Evolutionary conservation across 768 basidiomycete genomes (phyloP).

Genomic region (Auricularia sp.): DNA sequence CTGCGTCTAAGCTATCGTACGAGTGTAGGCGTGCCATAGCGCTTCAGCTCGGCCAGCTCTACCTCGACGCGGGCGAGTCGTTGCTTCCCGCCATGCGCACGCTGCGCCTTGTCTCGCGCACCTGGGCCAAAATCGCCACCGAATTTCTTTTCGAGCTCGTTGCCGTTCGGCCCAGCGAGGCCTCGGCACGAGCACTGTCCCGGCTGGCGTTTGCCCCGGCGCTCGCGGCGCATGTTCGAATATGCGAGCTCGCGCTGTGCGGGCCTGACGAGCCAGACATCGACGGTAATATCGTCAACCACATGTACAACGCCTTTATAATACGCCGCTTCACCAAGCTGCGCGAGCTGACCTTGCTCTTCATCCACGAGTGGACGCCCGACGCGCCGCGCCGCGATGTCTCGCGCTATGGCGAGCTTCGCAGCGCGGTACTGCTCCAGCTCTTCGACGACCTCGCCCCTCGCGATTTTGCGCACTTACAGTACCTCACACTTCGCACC

Average conservation of each 20-base stretch:
- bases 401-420: not conserved
- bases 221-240: not conserved
- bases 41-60: not conserved
- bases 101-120: not conserved
- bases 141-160: not conserved
- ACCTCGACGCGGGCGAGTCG: not conserved
- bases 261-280: not conserved
- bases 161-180: not conserved
- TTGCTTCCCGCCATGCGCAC: not conserved
- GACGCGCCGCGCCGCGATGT: not conserved
- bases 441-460: not conserved
- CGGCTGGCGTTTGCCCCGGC: not conserved
- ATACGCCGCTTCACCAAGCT: not conserved
- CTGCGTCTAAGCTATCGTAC: not conserved
- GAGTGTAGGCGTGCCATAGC: not conserved
- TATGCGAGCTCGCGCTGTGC: not conserved
- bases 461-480: not conserved
- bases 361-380: not conserved
- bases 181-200: not conserved
- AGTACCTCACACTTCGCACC: not conserved
- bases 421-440: not conserved
- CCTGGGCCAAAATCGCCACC: not conserved
- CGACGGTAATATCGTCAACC: not conserved
- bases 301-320: not conserved
- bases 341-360: not conserved